Conservation (phyloP, 2,329 filamentous ascomycete species). For the Sclerotinia subarctica region DNA sequence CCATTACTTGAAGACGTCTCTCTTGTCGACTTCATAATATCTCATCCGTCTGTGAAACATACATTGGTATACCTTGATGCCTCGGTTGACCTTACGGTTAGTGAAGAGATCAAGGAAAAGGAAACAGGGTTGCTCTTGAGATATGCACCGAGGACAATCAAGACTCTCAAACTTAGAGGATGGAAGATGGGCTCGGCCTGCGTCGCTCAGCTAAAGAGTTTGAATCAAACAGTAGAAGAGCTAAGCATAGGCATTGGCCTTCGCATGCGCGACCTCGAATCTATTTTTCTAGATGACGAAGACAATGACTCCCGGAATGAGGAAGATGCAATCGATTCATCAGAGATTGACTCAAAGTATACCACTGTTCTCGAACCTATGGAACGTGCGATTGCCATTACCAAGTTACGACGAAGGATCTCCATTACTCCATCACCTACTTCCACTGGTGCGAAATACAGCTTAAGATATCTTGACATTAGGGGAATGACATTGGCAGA, state of each 20-base stretch:
- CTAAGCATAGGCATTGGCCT: conserved; percentile 24
- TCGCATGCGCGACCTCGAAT: conserved; percentile 26
- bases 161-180: conserved; percentile 16
- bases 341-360: conserved; percentile 17
- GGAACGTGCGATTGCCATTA: conserved; percentile 26
- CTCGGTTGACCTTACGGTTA: background rate
- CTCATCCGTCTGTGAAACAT: conserved; percentile 44
- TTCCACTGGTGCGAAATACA: background rate
- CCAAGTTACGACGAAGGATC: conserved; percentile 25
- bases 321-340: conserved; percentile 2
- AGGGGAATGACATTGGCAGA: conserved; percentile 23
- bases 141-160: conserved; percentile 8
- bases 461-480: conserved; percentile 23
- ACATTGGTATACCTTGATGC: conserved; percentile 12
- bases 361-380: conserved; percentile 23
- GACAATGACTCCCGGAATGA: background rate
- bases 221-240: conserved; percentile 1
- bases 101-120: conserved; percentile 9
- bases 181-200: conserved; percentile 14
- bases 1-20: conserved; percentile 61
- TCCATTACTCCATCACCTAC: conserved; percentile 8
- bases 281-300: conserved; percentile 21
- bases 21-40: conserved; percentile 65
- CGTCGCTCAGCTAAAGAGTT: background rate
- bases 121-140: conserved; percentile 5